A percentile compares a stretch with the other conserved stretches of the same genome.
These are phyloP conservation scores for Penicillium sp. DNA, from an alignment of 2,329 filamentous ascomycete genomes.

Conservation along the genomic window DNA sequence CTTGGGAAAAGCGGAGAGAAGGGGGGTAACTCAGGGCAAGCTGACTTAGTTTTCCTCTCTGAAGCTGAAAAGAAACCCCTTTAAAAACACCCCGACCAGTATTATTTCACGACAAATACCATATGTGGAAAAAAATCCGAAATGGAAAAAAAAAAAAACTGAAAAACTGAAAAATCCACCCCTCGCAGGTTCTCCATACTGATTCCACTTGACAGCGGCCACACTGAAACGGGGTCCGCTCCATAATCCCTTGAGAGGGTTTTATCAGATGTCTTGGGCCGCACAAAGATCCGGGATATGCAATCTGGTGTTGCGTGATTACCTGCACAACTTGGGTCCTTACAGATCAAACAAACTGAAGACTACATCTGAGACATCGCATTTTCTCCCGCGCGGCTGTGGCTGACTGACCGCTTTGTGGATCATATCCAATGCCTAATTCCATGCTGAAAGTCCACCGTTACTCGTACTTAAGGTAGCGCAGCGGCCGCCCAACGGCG, in stretches of 20 bases:
- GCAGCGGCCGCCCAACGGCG: slow-evolving; percentile 11
- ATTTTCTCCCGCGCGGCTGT: slow-evolving; percentile 8
- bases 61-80: too few species aligned
- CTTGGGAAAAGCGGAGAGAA: neutral
- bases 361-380: slow-evolving; percentile 14
- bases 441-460: slow-evolving; percentile 8
- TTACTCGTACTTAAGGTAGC: slow-evolving; percentile 11
- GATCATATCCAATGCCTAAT: slow-evolving; percentile 13
- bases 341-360: slow-evolving; percentile 6
- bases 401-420: slow-evolving; percentile 21
- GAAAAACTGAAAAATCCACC: neutral
- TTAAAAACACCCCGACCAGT: too few species aligned
- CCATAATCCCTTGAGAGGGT: slow-evolving; percentile 1
- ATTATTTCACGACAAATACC: neutral
- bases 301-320: slow-evolving; percentile 3
- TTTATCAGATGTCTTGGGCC: slow-evolving; percentile 18
- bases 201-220: neutral
- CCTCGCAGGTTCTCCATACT: neutral
- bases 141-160: neutral
- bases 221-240: neutral
- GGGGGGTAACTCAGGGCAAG: neutral
- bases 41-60: neutral
- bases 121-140: neutral
- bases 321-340: neutral
- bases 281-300: slow-evolving; percentile 22